phyloP scores from a whole-genome alignment of 1,284 basidiomycete genomes.

The Cryptococcus sp. region DNA sequence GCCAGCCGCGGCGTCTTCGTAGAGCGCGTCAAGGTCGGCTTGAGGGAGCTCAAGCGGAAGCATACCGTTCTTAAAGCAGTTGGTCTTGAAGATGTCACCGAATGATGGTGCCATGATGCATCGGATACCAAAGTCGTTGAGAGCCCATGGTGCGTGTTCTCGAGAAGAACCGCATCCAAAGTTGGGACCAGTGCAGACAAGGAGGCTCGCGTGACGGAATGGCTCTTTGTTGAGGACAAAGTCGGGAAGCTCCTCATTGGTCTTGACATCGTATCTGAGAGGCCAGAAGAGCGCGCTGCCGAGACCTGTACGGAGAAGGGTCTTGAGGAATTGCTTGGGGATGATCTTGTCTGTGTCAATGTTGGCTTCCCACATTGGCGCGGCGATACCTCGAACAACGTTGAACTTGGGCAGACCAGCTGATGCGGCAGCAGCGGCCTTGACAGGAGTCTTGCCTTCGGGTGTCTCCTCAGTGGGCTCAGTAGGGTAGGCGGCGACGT shows the following conservation, averaged over 20 bases:
- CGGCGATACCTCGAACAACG: conserved; percentile 77
- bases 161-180: conserved; percentile 94
- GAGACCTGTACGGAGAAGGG: conserved; percentile 87
- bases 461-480: conserved; percentile 44
- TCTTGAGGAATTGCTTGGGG: conserved; percentile 94
- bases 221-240: conserved; percentile 87
- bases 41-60: conserved; percentile 78
- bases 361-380: conserved; percentile 87
- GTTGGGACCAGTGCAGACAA: conserved; percentile 87
- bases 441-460: conserved; percentile 51
- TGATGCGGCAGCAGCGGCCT: conserved; percentile 61
- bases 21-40: conserved; percentile 71
- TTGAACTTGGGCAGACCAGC: conserved; percentile 72
- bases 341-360: conserved; percentile 98
- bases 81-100: conserved; percentile 81
- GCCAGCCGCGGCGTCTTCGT: conserved; percentile 76
- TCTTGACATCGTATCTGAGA: conserved; percentile 75
- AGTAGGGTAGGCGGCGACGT: conserved; percentile 64
- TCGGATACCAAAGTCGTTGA: conserved; percentile 94
- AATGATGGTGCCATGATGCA: conserved; percentile 91
- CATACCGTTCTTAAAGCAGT: conserved; percentile 95
- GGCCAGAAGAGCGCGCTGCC: conserved; percentile 86
- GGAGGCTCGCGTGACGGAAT: conserved; percentile 75
- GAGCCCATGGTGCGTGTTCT: conserved; percentile 94
- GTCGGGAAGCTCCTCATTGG: conserved; percentile 72